Evolutionary conservation across 345 rosid species (phyloP).

Genomic region (Gossypium longicalyx): DNA sequence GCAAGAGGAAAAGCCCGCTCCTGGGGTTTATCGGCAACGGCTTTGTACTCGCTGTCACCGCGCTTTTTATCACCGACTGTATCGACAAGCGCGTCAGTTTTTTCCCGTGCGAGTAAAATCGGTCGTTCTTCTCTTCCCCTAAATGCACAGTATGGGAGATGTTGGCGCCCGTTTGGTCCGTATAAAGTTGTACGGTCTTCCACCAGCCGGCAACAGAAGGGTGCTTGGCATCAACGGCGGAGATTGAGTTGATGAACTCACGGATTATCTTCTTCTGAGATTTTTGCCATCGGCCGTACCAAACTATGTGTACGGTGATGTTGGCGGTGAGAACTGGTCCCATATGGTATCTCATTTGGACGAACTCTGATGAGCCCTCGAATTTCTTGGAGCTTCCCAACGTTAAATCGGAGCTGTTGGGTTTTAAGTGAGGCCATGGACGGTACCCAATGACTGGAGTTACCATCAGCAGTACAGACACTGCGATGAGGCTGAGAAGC

Average conservation of each 20-base stretch:
- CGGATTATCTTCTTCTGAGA: conserved; percentile 77
- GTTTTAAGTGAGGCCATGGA: conserved; percentile 53
- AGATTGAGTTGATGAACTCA: conserved; percentile 76
- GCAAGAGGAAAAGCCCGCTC: conserved; percentile 67
- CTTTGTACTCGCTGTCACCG: conserved; percentile 58
- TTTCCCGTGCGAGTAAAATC: conserved; percentile 87
- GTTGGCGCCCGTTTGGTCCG: conserved; percentile 76
- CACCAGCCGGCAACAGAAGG: conserved; percentile 95
- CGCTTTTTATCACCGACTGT: conserved; percentile 79
- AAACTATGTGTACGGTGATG: conserved; percentile 78
- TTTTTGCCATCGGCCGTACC: conserved; percentile 83
- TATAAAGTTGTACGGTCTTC: conserved; percentile 77
- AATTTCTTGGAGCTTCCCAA: conserved; percentile 59
- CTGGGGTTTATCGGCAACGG: conserved; percentile 74
- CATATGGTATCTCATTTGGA: conserved; percentile 81
- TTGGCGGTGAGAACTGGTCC: conserved; percentile 87
- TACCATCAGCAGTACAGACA: conserved; percentile 25
- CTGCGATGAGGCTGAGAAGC: conserved; percentile 23
- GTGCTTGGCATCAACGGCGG: conserved; percentile 41
- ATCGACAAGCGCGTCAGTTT: conserved; percentile 67
- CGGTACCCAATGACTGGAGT: conserved; percentile 47
- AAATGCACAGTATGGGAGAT: conserved; percentile 48
- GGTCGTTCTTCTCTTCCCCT: conserved; percentile 82
- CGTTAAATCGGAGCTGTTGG: conserved; percentile 24
- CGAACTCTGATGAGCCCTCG: conserved; percentile 93